Evolutionary conservation across 2,329 filamentous ascomycete species (phyloP), one percentile per base, ranked within the genome.

Genomic region (Pseudopithomyces maydicus): DNA sequence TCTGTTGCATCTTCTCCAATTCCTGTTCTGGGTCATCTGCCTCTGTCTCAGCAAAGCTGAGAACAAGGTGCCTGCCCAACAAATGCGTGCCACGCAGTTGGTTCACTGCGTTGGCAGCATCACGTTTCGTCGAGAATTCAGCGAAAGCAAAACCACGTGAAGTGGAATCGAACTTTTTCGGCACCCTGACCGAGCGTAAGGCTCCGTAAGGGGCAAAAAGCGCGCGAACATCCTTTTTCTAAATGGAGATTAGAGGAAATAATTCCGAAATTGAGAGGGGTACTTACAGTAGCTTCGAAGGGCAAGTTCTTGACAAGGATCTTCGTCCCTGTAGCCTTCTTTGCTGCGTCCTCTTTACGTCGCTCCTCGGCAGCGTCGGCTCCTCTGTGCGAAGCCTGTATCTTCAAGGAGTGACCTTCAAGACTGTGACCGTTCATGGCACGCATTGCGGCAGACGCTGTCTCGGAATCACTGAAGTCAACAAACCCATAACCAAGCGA

Each of bases 221-320:
- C 52, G 89, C 83, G 61, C 91, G 87, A 56, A 99, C 84, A 74
- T 99, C 95, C 77, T 96, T 95, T 81, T 97, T 97, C 68, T 72
- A 54, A 32, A 50, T n/a, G 12, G 48, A 38, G 32, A 55, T 72
- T 63, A 72, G 64, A 55, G 64, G 36, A 36, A 46, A 57, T 39
- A 52, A 45, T 26, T 22, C 41, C 26, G 50, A 15, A 29, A n/a
- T 19, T 48, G 42, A 23, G 39, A 57, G 55, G 42, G 44, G 48
- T 15, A 63, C 69, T 63, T 65, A 72, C 70, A 56, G 67, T 71
- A 55, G 91, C 90, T 80, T 98, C 92, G 80, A 99, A 99, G 19
- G 95, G 94, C 77, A 99, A 80, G 81, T 99, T 99, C 83, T 98
- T 99, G 81, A 99, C 90, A 77, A 98, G 89, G 72, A 99, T 90